phyloP scores from a whole-genome alignment of 176 grass and related monocot species.

The Phragmites australis region DNA sequence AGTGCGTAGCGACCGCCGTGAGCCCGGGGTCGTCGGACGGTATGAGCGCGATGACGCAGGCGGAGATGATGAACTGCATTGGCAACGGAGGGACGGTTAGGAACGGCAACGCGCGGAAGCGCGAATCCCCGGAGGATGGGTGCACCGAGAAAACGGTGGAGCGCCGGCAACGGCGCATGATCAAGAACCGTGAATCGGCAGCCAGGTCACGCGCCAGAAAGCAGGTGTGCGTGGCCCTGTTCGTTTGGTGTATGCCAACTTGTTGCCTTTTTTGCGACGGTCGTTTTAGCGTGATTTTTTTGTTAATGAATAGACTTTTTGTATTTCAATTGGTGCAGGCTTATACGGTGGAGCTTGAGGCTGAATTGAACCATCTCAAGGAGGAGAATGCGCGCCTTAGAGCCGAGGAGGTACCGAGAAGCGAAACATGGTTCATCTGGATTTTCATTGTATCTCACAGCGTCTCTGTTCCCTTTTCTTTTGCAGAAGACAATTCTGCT shows the following conservation, averaged over 20 bases:
- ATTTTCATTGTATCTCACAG: neutral
- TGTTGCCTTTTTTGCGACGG: neutral
- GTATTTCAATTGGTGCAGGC: slow-evolving; percentile 45
- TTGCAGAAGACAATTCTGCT: slow-evolving; percentile 56
- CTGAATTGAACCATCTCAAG: slow-evolving; percentile 82
- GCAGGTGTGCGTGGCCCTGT: slow-evolving; percentile 45
- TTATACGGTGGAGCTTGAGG: slow-evolving; percentile 89
- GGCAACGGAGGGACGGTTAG: slow-evolving; percentile 20
- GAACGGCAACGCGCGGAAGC: slow-evolving; percentile 38
- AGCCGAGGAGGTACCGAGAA: slow-evolving; percentile 62
- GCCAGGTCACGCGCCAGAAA: slow-evolving; percentile 85
- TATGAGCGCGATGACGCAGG: slow-evolving; percentile 49
- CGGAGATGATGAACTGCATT: slow-evolving; percentile 48
- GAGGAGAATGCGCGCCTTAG: slow-evolving; percentile 79
- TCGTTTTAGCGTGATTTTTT: neutral
- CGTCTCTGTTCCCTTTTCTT: slow-evolving; percentile 7
- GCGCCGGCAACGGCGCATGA: slow-evolving; percentile 86
- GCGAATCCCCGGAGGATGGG: slow-evolving; percentile 34
- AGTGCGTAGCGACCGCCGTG: slow-evolving; percentile 17
- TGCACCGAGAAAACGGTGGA: slow-evolving; percentile 67
- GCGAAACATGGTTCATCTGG: too few species aligned
- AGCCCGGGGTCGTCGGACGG: slow-evolving; percentile 63
- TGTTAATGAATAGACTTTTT: neutral
- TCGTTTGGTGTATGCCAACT: neutral
- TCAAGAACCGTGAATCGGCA: slow-evolving; percentile 92